Percentiles rank a stretch among this genome's conserved stretches.
phyloP scores from a whole-genome alignment of 805 yeast species.

The Candida nanaspora region DNA sequence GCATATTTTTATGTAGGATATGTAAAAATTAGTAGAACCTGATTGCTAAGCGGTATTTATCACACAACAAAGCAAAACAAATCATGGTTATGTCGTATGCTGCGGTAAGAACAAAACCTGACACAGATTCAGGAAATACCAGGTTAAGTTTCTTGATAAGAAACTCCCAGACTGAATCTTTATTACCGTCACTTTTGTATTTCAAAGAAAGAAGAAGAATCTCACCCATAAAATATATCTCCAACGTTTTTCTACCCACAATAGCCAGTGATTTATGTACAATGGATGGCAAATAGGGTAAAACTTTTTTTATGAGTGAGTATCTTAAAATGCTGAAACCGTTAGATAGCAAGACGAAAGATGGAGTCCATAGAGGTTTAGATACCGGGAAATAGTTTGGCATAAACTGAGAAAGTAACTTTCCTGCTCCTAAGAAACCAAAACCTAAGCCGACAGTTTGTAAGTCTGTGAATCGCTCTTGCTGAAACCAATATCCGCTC shows the following conservation, averaged over 20 bases:
- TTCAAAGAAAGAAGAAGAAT: conserved; percentile 4
- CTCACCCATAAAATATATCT: conserved; percentile 20
- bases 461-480: conserved; percentile 10
- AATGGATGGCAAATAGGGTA: conserved; percentile 19
- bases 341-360: conserved; percentile 22
- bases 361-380: conserved; percentile 30
- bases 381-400: conserved; percentile 26
- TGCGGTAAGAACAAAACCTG: neutral
- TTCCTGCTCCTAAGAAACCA: conserved; percentile 18
- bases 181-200: neutral
- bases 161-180: neutral
- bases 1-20: no score
- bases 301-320: conserved; percentile 10
- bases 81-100: conserved; percentile 1
- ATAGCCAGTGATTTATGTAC: conserved; percentile 11
- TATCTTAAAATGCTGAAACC: conserved; percentile 25
- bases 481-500: conserved; percentile 26
- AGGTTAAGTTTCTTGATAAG: neutral
- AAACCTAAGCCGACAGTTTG: conserved; percentile 18
- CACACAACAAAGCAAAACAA: conserved; percentile 4
- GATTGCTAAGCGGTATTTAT: neutral
- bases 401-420: conserved; percentile 15
- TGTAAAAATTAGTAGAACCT: conserved; percentile 3
- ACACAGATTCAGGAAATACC: neutral
- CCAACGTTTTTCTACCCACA: conserved; percentile 23